Percentiles rank a stretch among this genome's conserved stretches.
These are phyloP conservation scores for Gypsophila paniculata DNA, from an alignment of 179 eudicot species.

Conservation along the genomic window DNA sequence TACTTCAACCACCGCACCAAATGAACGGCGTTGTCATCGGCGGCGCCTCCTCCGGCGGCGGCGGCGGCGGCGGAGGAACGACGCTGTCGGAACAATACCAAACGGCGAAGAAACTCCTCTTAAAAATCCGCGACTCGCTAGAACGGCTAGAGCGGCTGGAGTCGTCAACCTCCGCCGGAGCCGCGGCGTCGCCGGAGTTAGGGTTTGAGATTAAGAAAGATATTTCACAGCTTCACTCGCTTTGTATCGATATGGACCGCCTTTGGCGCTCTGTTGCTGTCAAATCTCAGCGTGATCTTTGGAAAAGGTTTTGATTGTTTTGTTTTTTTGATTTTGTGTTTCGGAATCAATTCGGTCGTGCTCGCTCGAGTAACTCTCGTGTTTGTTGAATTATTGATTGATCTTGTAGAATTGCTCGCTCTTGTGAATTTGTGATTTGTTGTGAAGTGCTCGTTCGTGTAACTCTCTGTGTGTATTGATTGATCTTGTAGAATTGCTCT, in stretches of 20 bases:
- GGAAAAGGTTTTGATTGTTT: constrained; percentile 50
- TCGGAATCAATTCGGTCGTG: background rate
- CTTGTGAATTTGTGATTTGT: no score
- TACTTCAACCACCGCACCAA: background rate
- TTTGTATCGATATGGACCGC: constrained; percentile 74
- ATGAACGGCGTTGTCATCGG: constrained; percentile 19
- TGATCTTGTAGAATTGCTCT: no score
- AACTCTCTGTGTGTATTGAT: no score
- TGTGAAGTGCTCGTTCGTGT: no score
- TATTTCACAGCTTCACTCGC: constrained; percentile 52
- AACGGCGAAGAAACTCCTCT: constrained; percentile 51
- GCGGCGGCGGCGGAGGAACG: constrained; percentile 41
- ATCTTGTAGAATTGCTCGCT: background rate
- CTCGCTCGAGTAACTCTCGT: no score
- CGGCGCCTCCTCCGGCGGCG: no score
- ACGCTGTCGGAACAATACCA: constrained; percentile 72
- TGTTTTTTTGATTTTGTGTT: background rate
- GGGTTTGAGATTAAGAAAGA: constrained; percentile 50
- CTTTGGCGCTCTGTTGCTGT: constrained; percentile 69
- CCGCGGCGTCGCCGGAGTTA: constrained; percentile 59
- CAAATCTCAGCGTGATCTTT: constrained; percentile 81
- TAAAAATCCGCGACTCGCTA: constrained; percentile 56
- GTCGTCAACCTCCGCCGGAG: constrained; percentile 41
- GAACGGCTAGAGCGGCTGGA: constrained; percentile 78
- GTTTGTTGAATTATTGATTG: background rate